Conservation (phyloP, 139 green algal species). For the Haematococcus sp. region DNA sequence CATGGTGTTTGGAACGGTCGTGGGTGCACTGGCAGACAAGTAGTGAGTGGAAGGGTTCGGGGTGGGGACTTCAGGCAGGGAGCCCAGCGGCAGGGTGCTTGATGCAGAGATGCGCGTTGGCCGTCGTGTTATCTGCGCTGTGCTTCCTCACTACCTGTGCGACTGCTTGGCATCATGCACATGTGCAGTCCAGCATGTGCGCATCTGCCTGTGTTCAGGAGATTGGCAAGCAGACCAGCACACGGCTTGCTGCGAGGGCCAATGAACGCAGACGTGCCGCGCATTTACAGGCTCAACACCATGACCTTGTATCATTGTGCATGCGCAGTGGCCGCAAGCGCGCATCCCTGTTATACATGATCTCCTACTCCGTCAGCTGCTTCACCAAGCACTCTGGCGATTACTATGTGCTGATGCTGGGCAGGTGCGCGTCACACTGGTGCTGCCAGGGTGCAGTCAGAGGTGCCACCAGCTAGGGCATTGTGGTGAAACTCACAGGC, state of each 20-base stretch:
- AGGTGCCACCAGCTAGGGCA: too few relatives aligned
- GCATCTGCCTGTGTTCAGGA: too few relatives aligned
- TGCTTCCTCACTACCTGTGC: background rate
- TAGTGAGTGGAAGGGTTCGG: slow-evolving; percentile 52
- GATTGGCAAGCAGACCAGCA: too few relatives aligned
- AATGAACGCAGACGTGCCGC: background rate
- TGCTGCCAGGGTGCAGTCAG: too few relatives aligned
- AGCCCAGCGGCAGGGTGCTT: background rate
- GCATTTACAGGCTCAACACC: too few relatives aligned
- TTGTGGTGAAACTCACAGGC: too few relatives aligned
- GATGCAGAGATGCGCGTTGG: background rate
- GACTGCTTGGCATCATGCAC: background rate
- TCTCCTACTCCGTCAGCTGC: slow-evolving; percentile 87
- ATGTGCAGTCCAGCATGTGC: too few relatives aligned
- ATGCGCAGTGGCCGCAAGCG: slow-evolving; percentile 75
- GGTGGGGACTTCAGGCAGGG: background rate
- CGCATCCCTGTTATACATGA: slow-evolving; percentile 81
- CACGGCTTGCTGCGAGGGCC: background rate
- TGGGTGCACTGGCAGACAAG: slow-evolving; percentile 90
- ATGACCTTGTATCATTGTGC: background rate
- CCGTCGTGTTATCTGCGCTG: background rate
- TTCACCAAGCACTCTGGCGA: slow-evolving; percentile 92
- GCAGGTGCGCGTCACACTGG: slow-evolving; percentile 15
- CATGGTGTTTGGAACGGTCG: slow-evolving; percentile 95
- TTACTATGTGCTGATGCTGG: slow-evolving; percentile 86